Evolutionary conservation across 116 monocot genomes (phyloP).

Genomic region (Posidonia oceanica): DNA sequence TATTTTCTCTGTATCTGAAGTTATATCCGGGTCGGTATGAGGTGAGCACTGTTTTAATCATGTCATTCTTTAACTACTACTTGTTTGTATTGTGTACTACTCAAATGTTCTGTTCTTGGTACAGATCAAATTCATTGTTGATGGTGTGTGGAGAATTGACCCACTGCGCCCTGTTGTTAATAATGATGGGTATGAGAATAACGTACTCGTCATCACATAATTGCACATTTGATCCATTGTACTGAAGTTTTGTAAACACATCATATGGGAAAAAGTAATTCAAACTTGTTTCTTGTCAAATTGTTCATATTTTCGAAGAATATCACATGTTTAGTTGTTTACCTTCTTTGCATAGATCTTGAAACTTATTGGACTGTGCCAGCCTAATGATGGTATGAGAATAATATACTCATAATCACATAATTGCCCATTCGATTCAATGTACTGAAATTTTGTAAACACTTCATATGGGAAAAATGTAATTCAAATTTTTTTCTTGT

Average conservation of each 20-base stretch:
- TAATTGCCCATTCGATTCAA: conserved; percentile 11
- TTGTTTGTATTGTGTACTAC: background rate
- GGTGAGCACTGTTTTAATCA: conserved; percentile 18
- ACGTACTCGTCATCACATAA: conserved; percentile 52
- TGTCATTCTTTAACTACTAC: background rate
- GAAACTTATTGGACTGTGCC: background rate
- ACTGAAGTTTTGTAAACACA: background rate
- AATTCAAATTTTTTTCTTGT: background rate
- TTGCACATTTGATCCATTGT: background rate
- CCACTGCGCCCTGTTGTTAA: conserved; percentile 49
- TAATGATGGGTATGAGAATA: conserved; percentile 64
- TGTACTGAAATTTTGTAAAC: background rate
- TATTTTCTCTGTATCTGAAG: conserved; percentile 53
- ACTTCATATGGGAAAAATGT: background rate
- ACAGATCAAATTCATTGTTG: conserved; percentile 95
- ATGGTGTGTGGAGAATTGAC: conserved; percentile 80
- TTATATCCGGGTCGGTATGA: conserved; percentile 94
- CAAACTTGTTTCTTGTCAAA: background rate
- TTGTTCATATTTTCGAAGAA: background rate
- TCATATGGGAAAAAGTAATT: background rate
- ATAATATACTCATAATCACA: conserved; percentile 56
- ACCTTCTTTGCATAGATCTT: background rate
- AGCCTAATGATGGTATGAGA: conserved; percentile 26
- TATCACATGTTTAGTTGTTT: background rate
- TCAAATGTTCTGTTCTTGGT: conserved; percentile 2